Conservation (phyloP, 2,329 filamentous ascomycete genomes). For the Ceratocystis diversiconidia region DNA sequence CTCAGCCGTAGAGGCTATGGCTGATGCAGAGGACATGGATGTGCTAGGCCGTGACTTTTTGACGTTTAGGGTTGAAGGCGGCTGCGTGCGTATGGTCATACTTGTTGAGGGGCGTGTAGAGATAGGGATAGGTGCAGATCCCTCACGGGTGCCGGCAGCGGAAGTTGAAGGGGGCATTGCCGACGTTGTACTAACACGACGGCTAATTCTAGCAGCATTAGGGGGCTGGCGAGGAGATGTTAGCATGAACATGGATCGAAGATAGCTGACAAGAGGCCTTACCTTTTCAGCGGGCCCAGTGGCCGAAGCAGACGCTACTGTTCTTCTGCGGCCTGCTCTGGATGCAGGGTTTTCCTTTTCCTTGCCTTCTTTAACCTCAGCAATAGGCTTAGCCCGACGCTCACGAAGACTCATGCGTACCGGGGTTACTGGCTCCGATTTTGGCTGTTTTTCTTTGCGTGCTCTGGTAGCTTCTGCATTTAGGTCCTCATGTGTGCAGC, state of each 20-base stretch:
- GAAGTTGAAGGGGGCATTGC: slow-evolving; percentile 21
- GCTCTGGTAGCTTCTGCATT: slow-evolving; percentile 51
- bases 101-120: slow-evolving; percentile 8
- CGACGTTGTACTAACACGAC: slow-evolving; percentile 38
- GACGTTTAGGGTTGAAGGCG: slow-evolving; percentile 6
- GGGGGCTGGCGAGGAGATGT: slow-evolving; percentile 1
- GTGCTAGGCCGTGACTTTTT: slow-evolving; percentile 16
- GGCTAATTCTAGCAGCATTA: slow-evolving; percentile 19
- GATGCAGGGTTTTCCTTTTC: slow-evolving; percentile 27
- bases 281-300: slow-evolving; percentile 29
- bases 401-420: slow-evolving; percentile 58
- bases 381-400: slow-evolving; percentile 46
- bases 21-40: slow-evolving; percentile 4
- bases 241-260: neutral
- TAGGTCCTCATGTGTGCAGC: slow-evolving; percentile 65
- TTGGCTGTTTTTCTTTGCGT: slow-evolving; percentile 50
- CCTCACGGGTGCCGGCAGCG: neutral
- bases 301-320: slow-evolving; percentile 31
- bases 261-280: neutral
- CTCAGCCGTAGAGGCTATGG: neutral
- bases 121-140: neutral
- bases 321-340: slow-evolving; percentile 42
- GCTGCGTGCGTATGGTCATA: slow-evolving; percentile 3
- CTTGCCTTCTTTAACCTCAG: slow-evolving; percentile 33
- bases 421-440: slow-evolving; percentile 23